Conservation (phyloP, 2,329 filamentous ascomycete species). For the Plectosphaerella sp. region DNA sequence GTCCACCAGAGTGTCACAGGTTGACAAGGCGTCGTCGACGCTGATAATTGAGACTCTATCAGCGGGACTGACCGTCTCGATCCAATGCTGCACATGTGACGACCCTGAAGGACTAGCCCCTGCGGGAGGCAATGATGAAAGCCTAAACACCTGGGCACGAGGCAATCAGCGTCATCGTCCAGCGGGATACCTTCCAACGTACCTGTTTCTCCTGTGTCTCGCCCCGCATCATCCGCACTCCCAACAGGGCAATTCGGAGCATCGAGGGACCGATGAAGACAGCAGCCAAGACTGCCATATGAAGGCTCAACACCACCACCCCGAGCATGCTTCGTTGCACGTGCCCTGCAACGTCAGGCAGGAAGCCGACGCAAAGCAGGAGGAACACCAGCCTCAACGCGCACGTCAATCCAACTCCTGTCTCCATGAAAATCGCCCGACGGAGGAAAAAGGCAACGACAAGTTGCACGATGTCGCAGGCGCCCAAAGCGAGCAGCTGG, state of each 20-base stretch:
- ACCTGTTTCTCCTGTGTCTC: neutral
- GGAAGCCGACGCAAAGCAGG: neutral
- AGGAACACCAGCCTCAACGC: neutral
- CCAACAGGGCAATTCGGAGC: neutral
- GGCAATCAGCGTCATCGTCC: too few species aligned
- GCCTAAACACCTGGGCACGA: too few species aligned
- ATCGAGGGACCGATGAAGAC: neutral
- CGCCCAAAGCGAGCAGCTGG: slow-evolving; percentile 65
- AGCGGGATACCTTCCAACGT: too few species aligned
- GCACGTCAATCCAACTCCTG: neutral
- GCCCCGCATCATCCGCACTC: neutral
- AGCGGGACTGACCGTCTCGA: neutral
- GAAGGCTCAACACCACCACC: neutral
- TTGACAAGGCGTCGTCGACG: neutral
- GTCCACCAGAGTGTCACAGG: neutral
- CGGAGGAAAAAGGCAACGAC: slow-evolving; percentile 59
- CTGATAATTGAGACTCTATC: neutral
- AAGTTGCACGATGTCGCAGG: slow-evolving; percentile 64
- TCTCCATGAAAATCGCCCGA: neutral
- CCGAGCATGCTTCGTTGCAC: neutral
- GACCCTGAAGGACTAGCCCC: too few species aligned
- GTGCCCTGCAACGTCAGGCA: neutral
- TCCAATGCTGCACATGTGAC: neutral
- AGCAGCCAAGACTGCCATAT: neutral
- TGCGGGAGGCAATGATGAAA: too few species aligned